Base-by-base conservation (phyloP, 495 filamentous ascomycete genomes). In the Penicillium cosmopolitanum region DNA sequence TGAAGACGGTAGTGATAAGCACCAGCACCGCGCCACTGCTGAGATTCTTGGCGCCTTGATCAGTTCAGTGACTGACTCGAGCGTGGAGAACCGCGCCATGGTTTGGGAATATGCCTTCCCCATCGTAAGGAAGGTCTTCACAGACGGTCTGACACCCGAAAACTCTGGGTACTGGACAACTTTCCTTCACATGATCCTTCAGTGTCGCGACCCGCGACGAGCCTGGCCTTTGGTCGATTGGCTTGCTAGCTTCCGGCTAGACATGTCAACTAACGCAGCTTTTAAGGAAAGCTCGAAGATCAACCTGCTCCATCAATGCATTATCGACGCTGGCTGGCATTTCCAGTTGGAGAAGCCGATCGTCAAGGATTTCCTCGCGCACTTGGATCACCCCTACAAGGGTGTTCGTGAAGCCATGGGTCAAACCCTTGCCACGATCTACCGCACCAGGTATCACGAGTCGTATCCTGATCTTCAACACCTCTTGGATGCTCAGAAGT, bases 261-360 rank as follows among this genome's bases (percentile, higher is more conserved):
- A 99, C 66, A 94, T 97, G 89, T 76, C 85, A 21, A 97, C 94
- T 1, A 97, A 98, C 72, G 95, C 95, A 5, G 95, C 95, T 10
- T 99, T 99, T 83, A 99, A 99, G 73, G 96, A 99, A 66, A 97
- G 93, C 56, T 93, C 93, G 5, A 97, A 97, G 76, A 90, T 99
- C 44, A 89, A 95, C 63, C 82, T 98, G 13, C 79, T 99, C 35
- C 90, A 96, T 64, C 91, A 96, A 63, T 87, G 88, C 60, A 90
- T 98, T 61, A 85, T 85, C 57, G 91, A 96, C 69, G 81, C 87
- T 50, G 96, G 96, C 2, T 99, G 95, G 95, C 95, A 97, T 73
- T 98, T 97, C 81, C 92, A 90, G 59, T 82, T 90, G 2, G 93
- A 96, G 56, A 93, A 91, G 76, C 93, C 96, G 5, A 93, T 98